These are phyloP conservation scores for Cordyceps cicadae DNA, from an alignment of 2,329 filamentous ascomycete species.

Conservation along the genomic window DNA sequence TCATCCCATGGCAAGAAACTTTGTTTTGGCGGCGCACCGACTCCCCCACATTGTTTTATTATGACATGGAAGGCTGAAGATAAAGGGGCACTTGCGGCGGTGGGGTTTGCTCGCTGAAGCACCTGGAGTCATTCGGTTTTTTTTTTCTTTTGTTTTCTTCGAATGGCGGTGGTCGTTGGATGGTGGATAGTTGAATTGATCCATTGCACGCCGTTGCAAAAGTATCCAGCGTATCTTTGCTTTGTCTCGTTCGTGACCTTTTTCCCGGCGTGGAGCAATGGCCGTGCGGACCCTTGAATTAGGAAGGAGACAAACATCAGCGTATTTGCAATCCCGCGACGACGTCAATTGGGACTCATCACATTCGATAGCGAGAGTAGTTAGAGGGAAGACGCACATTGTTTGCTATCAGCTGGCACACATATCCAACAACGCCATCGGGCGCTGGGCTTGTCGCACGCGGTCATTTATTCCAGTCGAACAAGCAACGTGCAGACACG, in stretches of 20 bases:
- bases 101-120: not conserved
- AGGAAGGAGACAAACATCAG: too few species aligned
- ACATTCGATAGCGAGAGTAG: too few species aligned
- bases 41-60: conserved; percentile 7
- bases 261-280: not conserved
- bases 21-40: conserved; percentile 7
- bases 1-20: conserved; percentile 5
- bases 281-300: not conserved
- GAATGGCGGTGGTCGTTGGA: not conserved
- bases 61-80: conserved; percentile 1
- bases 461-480: not conserved
- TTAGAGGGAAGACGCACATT: too few species aligned
- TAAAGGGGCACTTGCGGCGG: conserved; percentile 3
- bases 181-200: not conserved
- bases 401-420: too few species aligned
- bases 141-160: not conserved
- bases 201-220: not conserved
- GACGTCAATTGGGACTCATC: too few species aligned
- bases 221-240: not conserved
- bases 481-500: not conserved
- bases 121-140: too few species aligned
- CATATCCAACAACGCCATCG: too few species aligned
- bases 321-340: too few species aligned
- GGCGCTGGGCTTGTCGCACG: too few species aligned
- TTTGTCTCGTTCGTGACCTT: conserved; percentile 1